These are phyloP conservation scores for Xylaria longipes DNA, from an alignment of 495 filamentous ascomycete genomes.

Conservation along the genomic window DNA sequence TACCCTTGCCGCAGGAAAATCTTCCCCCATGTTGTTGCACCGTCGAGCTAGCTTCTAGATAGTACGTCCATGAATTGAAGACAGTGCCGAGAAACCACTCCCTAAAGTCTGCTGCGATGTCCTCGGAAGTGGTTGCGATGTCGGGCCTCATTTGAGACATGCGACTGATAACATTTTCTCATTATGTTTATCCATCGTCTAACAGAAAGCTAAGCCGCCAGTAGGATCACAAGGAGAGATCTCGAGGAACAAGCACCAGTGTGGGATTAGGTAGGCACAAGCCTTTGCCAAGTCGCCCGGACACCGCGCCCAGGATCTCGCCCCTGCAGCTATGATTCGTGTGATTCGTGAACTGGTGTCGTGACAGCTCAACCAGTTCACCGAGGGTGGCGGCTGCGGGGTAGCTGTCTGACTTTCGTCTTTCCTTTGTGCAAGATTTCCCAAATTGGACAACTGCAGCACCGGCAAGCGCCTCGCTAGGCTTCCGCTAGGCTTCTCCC, in stretches of 20 bases:
- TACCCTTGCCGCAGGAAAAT: neutral
- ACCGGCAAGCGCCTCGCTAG: constrained; percentile 23
- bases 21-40: neutral
- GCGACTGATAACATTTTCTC: constrained; percentile 20
- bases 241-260: constrained; percentile 15
- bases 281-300: constrained; percentile 26
- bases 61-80: neutral
- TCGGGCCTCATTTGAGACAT: constrained; percentile 6
- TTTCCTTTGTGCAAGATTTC: constrained; percentile 14
- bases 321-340: constrained; percentile 27
- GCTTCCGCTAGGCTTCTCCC: constrained; percentile 4
- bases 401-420: constrained; percentile 20
- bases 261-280: constrained; percentile 23
- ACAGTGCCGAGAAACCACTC: neutral
- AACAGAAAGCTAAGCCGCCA: constrained; percentile 27
- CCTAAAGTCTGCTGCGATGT: neutral
- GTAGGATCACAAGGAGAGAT: constrained; percentile 28
- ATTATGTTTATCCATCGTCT: constrained; percentile 28
- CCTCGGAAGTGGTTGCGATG: constrained; percentile 8
- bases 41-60: neutral
- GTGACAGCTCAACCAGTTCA: constrained; percentile 9
- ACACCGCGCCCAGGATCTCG: constrained; percentile 11
- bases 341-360: constrained; percentile 9
- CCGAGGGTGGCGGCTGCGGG: constrained; percentile 26
- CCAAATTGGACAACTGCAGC: constrained; percentile 19